Conservation (phyloP, 441 rosid genomes). For the Corymbia citriodora region DNA sequence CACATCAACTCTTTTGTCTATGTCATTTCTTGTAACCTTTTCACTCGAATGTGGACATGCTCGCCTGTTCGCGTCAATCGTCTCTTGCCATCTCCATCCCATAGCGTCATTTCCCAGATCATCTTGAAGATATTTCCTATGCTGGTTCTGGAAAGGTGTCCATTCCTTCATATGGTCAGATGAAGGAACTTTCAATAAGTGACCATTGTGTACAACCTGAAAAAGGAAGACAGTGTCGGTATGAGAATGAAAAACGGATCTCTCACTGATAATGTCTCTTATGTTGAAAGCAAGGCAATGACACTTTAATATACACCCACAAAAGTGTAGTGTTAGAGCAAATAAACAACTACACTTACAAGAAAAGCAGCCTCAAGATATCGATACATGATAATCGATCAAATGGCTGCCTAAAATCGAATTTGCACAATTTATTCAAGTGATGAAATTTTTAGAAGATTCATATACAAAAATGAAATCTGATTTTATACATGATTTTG, state of each 20-base stretch:
- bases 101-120: neutral
- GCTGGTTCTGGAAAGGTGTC: neutral
- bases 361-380: neutral
- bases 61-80: neutral
- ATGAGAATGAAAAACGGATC: no score
- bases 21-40: neutral
- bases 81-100: neutral
- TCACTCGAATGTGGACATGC: neutral
- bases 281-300: neutral
- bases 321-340: no score
- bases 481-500: neutral
- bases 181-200: neutral
- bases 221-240: no score
- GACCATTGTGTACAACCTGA: neutral
- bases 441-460: neutral
- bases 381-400: neutral
- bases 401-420: neutral
- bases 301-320: no score
- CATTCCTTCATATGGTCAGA: neutral
- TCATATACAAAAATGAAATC: neutral
- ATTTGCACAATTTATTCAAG: neutral
- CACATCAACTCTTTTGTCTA: neutral
- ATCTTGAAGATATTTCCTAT: neutral
- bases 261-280: neutral
- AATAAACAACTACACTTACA: neutral